A percentile compares a stretch with the other conserved stretches of the same genome.
Conservation (phyloP, 2,329 filamentous ascomycete genomes). For the Neopestalotiopsis rosae region DNA sequence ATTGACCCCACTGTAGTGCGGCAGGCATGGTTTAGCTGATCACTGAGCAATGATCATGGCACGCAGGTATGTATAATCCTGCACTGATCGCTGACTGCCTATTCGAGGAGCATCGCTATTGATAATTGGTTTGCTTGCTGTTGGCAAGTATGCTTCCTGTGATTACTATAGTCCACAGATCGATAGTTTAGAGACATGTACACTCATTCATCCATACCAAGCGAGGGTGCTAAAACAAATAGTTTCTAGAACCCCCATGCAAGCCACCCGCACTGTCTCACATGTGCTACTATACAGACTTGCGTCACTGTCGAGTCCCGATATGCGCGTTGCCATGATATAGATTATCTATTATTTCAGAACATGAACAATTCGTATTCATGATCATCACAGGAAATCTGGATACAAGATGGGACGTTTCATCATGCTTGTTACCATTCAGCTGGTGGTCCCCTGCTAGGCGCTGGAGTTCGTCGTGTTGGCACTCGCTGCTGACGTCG, state of each 20-base stretch:
- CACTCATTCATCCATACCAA: not conserved
- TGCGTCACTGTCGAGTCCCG: not conserved
- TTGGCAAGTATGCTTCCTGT: not conserved
- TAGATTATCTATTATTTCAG: not conserved
- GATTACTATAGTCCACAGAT: not conserved
- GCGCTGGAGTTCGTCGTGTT: not conserved
- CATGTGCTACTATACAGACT: not conserved
- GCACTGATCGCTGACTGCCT: not conserved
- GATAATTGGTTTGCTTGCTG: not conserved
- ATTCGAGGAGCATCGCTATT: not conserved
- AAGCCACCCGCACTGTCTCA: not conserved
- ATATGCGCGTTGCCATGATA: not conserved
- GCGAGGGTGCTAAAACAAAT: not conserved
- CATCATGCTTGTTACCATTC: not conserved
- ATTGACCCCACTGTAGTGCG: too few species aligned
- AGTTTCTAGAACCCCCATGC: not conserved
- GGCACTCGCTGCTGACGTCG: constrained; percentile 11
- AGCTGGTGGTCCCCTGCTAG: not conserved
- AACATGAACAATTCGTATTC: not conserved
- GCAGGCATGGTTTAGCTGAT: too few species aligned
- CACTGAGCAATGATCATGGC: too few species aligned
- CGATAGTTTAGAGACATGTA: not conserved
- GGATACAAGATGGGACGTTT: not conserved
- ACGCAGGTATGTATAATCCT: not conserved
- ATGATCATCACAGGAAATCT: not conserved